Evolutionary conservation across 805 yeast species (phyloP), one percentile per base, ranked within the genome.

Genomic region (Wickerhamomyces tratensis): DNA sequence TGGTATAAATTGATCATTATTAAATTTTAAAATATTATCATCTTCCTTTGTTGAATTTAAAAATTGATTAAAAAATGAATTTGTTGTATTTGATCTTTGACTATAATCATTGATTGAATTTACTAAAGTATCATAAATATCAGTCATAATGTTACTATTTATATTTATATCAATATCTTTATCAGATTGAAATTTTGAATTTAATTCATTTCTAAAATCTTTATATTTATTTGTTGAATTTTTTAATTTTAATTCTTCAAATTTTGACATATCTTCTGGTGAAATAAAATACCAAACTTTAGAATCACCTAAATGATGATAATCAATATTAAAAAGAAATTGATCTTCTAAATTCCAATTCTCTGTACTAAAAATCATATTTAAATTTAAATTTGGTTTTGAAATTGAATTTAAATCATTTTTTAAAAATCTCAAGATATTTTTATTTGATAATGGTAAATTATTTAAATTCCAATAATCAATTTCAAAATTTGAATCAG

Each of bases 281-380:
- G 82, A 73, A n/a, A 82, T 67, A 43, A 79, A 69, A 46, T 76
- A 79, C 85, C 86, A 79, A 15, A 73, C 51, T 51, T 71, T 74
- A 12, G 65, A 52, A 7, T 73, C 72, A 3, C 88, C 89, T 39
- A 66, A 49, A 47, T 76, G 77, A 38, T 70, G 74, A 46, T 69
- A 80, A 51, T 76, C 77, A 29, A 71, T 61, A 10, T 64, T 53
- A 37, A 77, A 76, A 3, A 81, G 56, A 56, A 73, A 75, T 46
- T 76, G 82, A 48, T 82, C 88, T 49, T 76, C 84, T 42, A 69
- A 57, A 20, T 60, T 57, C 86, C 86, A 82, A 37, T 74, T 67
- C 41, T 71, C 71, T 3, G 74, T 60, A 40, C 81, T 69, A 47
- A 71, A 74, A 2, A 76, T 61, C 76, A 73, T 72, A 2, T 75